Base-by-base conservation (phyloP, 345 rosid genomes). In the Acer campestre region DNA sequence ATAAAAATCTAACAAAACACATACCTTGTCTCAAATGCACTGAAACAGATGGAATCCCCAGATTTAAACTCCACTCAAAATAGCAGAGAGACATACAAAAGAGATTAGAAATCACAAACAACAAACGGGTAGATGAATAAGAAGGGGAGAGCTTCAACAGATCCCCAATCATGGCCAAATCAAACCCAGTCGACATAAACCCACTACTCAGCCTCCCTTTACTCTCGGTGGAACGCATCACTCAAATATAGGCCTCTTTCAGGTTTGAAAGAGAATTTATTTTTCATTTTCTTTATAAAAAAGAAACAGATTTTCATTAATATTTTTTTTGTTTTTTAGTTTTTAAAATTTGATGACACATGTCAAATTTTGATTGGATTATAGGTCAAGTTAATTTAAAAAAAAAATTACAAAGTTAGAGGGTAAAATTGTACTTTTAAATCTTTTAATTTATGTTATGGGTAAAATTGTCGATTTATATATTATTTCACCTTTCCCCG, bases 151-250 rank as follows among this genome's bases (percentile, higher is more conserved):
- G 87, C 90, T 85, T 75, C 81, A 80, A 86, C 84, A 70, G 88
- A 87, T 88, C 86, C 89, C 90, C 88, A 92, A 86, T 88, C 88
- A 86, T 83, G 87, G 82, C 82, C 96, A 89, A 83, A 79, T 80
- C 89, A 88, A 81, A 85, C 76, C 79, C 87, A 89, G 90, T 93
- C 94, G 95, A 90, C 99, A 96, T 91, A 94, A 85, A 96, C 86
- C 88, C 84, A 68, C 91, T 73, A 48, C 77, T 35, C 77, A 56
- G 44, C 75, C 82, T 73, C 79, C 64, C 75, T 59, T 25, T 20
- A 40, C 67, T 64, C 51, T 31, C 69, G 9, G 55, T 44, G 58
- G 25, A 44, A 14, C 59, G n/a, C 10, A 10, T 16, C 56, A 11
- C n/a, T 29, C 46, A 67, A 65, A 73, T 49, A 75, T 46, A 72